A percentile compares a stretch with the other conserved stretches of the same genome.
These are phyloP conservation scores for Termitomyces sp. DNA, from an alignment of 768 basidiomycete genomes.

Conservation along the genomic window DNA sequence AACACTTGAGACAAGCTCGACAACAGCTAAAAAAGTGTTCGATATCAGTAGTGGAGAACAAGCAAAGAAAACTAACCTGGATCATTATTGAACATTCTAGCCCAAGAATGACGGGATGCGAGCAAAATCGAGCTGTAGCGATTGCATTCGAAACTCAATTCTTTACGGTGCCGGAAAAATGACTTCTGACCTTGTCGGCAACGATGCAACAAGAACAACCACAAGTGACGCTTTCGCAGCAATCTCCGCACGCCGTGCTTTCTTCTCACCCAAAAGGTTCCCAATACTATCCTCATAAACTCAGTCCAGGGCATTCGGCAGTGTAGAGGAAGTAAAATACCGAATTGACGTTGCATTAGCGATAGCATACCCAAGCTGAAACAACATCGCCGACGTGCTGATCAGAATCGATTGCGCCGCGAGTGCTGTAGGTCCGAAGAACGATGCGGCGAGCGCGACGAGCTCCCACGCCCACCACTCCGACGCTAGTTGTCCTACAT, in stretches of 20 bases:
- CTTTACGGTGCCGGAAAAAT: background rate
- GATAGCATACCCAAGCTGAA: conserved; percentile 1
- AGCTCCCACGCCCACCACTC: conserved; percentile 99
- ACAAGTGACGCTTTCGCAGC: conserved; percentile 2
- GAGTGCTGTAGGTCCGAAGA: conserved; percentile 11
- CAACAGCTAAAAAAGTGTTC: no score
- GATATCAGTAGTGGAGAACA: no score
- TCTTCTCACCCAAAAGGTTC: conserved; percentile 4
- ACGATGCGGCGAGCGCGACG: conserved; percentile 27
- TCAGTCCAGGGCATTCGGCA: background rate
- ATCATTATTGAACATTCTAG: conserved; percentile 4
- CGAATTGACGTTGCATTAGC: background rate
- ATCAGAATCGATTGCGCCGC: background rate
- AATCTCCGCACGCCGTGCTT: background rate
- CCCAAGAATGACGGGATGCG: conserved; percentile 1
- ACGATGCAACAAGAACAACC: background rate
- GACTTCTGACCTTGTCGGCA: background rate
- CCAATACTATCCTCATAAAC: background rate
- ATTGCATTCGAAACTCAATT: background rate
- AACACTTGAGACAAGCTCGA: conserved; percentile 39
- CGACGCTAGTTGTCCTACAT: conserved; percentile 61
- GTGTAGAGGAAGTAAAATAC: background rate
- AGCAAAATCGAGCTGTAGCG: background rate
- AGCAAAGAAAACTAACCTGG: background rate
- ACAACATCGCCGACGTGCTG: background rate